Evolutionary conservation across 129 eudicot species (phyloP), one percentile per base, ranked within the genome.

Genomic region (Chrysanthemum makinoi): DNA sequence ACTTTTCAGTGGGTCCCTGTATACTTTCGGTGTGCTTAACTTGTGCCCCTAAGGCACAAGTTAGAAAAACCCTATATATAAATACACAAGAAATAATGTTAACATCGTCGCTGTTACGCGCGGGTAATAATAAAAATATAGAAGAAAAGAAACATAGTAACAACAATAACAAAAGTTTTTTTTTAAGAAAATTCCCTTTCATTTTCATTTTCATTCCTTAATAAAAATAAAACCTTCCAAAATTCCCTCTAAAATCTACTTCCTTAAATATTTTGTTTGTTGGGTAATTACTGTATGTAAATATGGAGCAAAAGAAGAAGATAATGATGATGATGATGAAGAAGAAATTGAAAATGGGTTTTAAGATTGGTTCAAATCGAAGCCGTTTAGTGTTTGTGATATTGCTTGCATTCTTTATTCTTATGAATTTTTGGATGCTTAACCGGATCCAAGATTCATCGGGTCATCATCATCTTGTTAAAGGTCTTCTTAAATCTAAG

Each of bases 371-470:
- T 28, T 66, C 74, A 26, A 66, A 66, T 56, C 59, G 78, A 66
- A 74, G 64, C 74, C 76, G 62, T 48, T 70, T 75, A 66, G 56
- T 57, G 47, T 58, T 39, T 60, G 68, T 76, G 68, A 18, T 84
- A 53, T 73, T 94, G 62, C 33, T 90, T 75, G 66, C 57, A 51
- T 69, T 84, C 63, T 89, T 94, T 71, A 66, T 94, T 46, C 11
- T 81, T 19, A 65, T 85, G 77, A 87, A 94, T 79, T 82, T 87
- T 79, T 94, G 90, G 90, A 94, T 94, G 90, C 86, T 89, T 66
- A 76, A 73, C 18, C 84, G 93, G 87, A 86, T 94, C 82, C 91
- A 80, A 12, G 82, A 89, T 62, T 70, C 88, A 3, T 3, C 9
- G 59, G 85, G 83, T 80, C 83, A 6, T 39, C 46, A 39, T 39